Evolutionary conservation across 352 stramenopile genomes (phyloP), one percentile per base, ranked within the genome.

Genomic region (Phytophthora foliorum): DNA sequence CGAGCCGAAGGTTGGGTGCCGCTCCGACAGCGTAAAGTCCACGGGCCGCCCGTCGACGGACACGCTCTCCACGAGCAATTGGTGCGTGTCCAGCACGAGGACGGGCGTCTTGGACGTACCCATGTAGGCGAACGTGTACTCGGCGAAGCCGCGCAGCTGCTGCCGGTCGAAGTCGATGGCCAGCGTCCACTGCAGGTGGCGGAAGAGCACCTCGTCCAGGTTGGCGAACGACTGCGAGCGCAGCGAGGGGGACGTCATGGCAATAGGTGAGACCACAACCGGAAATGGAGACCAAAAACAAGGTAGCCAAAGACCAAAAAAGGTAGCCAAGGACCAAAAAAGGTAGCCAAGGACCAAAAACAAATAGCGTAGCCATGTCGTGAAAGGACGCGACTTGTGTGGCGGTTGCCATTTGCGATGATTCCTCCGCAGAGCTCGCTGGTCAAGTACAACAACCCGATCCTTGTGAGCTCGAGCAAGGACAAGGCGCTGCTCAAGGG

Each of bases 401-500:
- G 46, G 22, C n/a, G 19, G 19, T n/a, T 46, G 8, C 11, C 29
- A 21, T 13, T 29, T 19, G 51, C 73, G 36, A 97, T 97, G 90
- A 92, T 96, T 24, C 90, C 90, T 24, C 88, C 88, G 42, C 86
- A 96, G 71, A 93, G 77, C 60, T 95, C 86, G 54, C 75, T 98
- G 24, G 92, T 98, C 46, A 97, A 97, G 75, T 98, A 98, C 82
- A 93, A 96, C 65, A 97, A 89, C 58, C 90, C 92, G 55, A 92
- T 97, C 63, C 77, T 98, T 52, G 90, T 97, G 52, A 96, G 82
- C 60, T 94, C 89, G 50, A 96, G 86, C 60, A 95, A 94, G 72
- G 86, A 95, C 34, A 90, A 90, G 50, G 81, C 87, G 21, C 17
- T 75, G 3, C 73, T 89, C 14, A 88, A 86, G 52, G 54, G 65